phyloP scores from a whole-genome alignment of 805 yeast genomes.

The Priceomyces medius region DNA sequence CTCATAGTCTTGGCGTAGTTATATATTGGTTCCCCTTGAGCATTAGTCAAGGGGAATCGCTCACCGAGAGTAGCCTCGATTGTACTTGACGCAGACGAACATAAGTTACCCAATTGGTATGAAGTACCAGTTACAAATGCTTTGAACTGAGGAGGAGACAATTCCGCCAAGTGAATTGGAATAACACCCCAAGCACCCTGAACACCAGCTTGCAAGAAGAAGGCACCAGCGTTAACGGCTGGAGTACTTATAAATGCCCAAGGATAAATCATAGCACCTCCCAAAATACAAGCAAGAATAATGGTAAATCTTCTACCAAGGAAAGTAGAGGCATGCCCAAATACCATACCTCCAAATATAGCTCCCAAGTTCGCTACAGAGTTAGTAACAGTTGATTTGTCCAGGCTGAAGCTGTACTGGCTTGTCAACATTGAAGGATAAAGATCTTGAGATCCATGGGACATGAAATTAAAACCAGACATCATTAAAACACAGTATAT shows the following conservation, averaged over 20 bases:
- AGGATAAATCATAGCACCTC: constrained; percentile 43
- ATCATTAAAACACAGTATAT: constrained; percentile 54
- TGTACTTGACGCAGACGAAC: constrained; percentile 67
- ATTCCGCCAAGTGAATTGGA: constrained; percentile 60
- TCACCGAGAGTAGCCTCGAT: constrained; percentile 65
- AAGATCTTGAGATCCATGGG: constrained; percentile 76
- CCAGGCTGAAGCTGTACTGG: constrained; percentile 30
- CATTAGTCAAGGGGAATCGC: constrained; percentile 37
- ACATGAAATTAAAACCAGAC: constrained; percentile 69
- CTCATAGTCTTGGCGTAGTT: constrained; percentile 65
- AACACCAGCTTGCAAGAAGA: constrained; percentile 61
- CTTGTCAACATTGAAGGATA: constrained; percentile 43
- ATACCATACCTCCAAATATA: constrained; percentile 37
- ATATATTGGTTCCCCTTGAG: constrained; percentile 23
- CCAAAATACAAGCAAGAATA: constrained; percentile 30
- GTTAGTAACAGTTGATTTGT: constrained; percentile 39
- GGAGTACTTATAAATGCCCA: constrained; percentile 30
- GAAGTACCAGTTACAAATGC: constrained; percentile 63
- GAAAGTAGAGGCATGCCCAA: constrained; percentile 45
- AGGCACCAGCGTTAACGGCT: constrained; percentile 58
- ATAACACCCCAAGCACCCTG: constrained; percentile 72
- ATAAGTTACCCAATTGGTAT: constrained; percentile 68
- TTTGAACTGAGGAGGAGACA: constrained; percentile 52
- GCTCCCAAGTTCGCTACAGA: constrained; percentile 44
- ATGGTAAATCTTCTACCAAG: constrained; percentile 38